These are phyloP conservation scores for Marasmius tenuissimus DNA, from an alignment of 1,284 basidiomycete genomes.

Conservation along the genomic window DNA sequence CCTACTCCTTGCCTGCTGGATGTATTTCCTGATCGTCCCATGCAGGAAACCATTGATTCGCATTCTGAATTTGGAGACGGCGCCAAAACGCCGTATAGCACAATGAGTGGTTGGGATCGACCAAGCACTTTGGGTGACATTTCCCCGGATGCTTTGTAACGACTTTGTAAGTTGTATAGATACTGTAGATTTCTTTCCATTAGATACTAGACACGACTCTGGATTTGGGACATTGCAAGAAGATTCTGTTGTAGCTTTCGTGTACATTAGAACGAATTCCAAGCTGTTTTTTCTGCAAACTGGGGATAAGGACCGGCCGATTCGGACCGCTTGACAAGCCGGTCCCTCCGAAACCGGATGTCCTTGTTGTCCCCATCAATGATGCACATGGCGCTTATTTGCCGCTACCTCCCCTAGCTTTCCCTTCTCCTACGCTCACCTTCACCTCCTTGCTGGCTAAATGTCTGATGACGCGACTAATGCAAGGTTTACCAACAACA, in stretches of 20 bases:
- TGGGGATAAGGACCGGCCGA: not conserved
- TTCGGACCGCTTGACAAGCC: not conserved
- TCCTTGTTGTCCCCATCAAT: not conserved
- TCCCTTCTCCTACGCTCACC: too few relatives aligned
- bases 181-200: not conserved
- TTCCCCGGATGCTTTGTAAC: slow-evolving; percentile 74
- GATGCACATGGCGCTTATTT: not conserved
- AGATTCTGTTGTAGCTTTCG: not conserved
- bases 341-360: not conserved
- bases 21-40: slow-evolving; percentile 8
- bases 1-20: not conserved
- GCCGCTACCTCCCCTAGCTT: too few relatives aligned
- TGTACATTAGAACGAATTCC: not conserved
- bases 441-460: too few relatives aligned
- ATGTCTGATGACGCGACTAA: too few relatives aligned
- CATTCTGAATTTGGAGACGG: slow-evolving; percentile 74
- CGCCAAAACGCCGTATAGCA: slow-evolving; percentile 58
- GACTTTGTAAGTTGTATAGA: not conserved
- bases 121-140: slow-evolving; percentile 68
- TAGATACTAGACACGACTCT: not conserved
- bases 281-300: not conserved
- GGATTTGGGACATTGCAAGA: not conserved
- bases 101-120: slow-evolving; percentile 56
- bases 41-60: slow-evolving; percentile 72
- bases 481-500: not conserved